Conservation (phyloP, 257 asterid species). For the Nyctanthes arbortristis region DNA sequence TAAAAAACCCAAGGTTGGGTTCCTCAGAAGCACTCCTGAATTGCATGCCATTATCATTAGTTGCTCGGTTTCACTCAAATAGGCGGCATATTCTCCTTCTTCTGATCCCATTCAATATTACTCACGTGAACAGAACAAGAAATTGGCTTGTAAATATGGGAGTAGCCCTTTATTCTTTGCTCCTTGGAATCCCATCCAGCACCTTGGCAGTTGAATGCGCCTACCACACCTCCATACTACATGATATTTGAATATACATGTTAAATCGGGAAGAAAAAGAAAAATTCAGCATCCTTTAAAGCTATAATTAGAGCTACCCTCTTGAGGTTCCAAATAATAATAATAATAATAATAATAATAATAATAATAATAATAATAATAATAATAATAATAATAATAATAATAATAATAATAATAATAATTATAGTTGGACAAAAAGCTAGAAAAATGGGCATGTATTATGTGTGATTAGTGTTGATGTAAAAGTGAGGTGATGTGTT, state of each 20-base stretch:
- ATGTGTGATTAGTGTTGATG: too few relatives aligned
- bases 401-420: too few relatives aligned
- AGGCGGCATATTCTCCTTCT: constrained; percentile 57
- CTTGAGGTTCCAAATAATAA: constrained; percentile 79
- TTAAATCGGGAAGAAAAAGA: neutral
- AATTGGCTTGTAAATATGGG: constrained; percentile 61
- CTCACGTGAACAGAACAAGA: constrained; percentile 41
- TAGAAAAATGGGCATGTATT: too few relatives aligned
- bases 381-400: too few relatives aligned
- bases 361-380: too few relatives aligned
- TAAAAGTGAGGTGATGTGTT: too few relatives aligned
- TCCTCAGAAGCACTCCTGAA: too few relatives aligned
- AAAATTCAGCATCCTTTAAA: neutral
- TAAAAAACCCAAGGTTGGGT: too few relatives aligned
- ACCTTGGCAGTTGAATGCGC: too few relatives aligned
- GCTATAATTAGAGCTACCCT: constrained; percentile 39
- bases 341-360: too few relatives aligned
- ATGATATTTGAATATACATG: neutral
- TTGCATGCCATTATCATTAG: constrained; percentile 31
- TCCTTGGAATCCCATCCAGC: constrained; percentile 85
- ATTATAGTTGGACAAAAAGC: too few relatives aligned
- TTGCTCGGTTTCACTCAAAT: constrained; percentile 45
- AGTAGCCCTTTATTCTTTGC: constrained; percentile 61
- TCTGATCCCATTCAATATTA: constrained; percentile 65
- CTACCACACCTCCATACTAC: constrained; percentile 76